Percentiles rank a stretch among this genome's conserved stretches.
Conservation (phyloP, 495 filamentous ascomycete genomes). For the Podospora australis region DNA sequence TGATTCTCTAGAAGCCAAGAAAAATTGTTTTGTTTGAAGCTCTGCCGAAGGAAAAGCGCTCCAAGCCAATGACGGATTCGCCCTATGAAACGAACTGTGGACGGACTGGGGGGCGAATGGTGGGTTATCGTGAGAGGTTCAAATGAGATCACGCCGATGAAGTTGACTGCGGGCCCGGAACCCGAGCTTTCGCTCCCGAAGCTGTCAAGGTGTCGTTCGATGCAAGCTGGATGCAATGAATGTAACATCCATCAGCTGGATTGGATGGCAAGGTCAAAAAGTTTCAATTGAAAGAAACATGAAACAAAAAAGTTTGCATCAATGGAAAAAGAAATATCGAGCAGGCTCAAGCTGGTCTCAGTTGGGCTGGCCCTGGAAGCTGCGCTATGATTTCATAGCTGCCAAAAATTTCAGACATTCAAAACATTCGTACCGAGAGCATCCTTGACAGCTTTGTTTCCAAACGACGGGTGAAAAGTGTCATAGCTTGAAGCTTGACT, state of each 20-base stretch:
- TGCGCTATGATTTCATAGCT: constrained; percentile 22
- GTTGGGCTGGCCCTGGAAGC: too few relatives aligned
- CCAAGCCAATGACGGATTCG: too few relatives aligned
- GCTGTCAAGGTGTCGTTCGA: background rate
- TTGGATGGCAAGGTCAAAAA: background rate
- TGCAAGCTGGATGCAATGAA: background rate
- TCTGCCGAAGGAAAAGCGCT: too few relatives aligned
- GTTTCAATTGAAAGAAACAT: background rate
- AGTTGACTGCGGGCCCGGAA: background rate
- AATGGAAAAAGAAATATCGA: background rate
- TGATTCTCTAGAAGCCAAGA: constrained; percentile 8
- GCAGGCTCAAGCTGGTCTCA: too few relatives aligned
- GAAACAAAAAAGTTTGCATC: background rate
- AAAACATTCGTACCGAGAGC: background rate
- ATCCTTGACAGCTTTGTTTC: too few relatives aligned
- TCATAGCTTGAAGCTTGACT: background rate
- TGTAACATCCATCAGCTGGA: too few relatives aligned
- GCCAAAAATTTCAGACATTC: background rate
- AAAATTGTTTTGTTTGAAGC: constrained; percentile 5
- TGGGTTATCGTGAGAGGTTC: constrained; percentile 17
- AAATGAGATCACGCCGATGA: constrained; percentile 11
- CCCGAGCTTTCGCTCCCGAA: background rate
- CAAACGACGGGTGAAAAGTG: too few relatives aligned
- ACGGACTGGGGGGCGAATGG: background rate
- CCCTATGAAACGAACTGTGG: background rate